Base-by-base conservation (phyloP, 371 early-diverging fungal species). In the Rhizopus sp. region DNA sequence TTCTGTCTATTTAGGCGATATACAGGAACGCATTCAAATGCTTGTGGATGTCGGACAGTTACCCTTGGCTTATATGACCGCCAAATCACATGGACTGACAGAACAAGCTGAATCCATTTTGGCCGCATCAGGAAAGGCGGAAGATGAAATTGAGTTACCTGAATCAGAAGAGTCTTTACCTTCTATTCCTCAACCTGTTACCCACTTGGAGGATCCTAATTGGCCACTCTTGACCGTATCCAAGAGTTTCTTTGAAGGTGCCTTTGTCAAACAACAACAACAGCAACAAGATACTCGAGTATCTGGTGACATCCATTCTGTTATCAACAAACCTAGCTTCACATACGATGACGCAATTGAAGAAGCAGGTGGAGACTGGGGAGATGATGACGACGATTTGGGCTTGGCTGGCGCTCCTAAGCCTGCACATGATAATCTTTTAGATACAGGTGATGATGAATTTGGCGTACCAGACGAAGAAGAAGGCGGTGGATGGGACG, bases 61-160 rank as follows among this genome's bases (percentile, higher is more conserved):
- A 4, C 88, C 90, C 34, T 81, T 98, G 48, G 98, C 98, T 3
- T 98, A 96, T 57, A 64, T 95, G 63, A 87, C 95, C 8, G 95
- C 97, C 41, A 89, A 91, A 70, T 83, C 91, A 7, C 87, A 94
- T 59, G 97, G 97, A 1, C 76, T 96, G 31, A 75, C 66, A 0
- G 94, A 91, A 15, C 84, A 91, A 60, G 96, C 95, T 12, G 86
- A 87, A 39, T 70, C 83, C 10, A 95, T 96, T 60, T 73, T 93
- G 53, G 85, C 72, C 8, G 82, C 80, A 13, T 83, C 91, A 17
- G 89, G 85, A 4, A 66, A 86, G 44, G 78, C 88, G 0, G 80
- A 84, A 9, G 85, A 80, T 5, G 86, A 86, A 5, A 82, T 93
- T 12, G 77, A 86, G 8, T 65, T 83, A 23, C 68, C 84, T 7